phyloP scores from a whole-genome alignment of 225 moss, liverwort and hornwort species.

The Bryum argenteum region DNA sequence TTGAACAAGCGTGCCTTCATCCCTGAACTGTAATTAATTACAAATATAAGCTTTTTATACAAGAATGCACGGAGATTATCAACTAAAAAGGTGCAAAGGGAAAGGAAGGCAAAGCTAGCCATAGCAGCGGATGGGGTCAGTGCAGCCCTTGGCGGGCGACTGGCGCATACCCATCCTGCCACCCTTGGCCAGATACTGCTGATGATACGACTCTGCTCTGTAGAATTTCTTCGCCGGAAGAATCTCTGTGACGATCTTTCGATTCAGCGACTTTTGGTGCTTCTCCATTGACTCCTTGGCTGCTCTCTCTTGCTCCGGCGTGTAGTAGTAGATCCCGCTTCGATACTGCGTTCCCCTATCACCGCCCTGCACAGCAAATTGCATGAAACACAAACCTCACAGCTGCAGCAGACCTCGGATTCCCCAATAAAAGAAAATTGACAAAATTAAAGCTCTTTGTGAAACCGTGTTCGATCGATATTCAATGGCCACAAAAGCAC shows the following conservation, averaged over 20 bases:
- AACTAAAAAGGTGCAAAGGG: background rate
- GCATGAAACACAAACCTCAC: no score
- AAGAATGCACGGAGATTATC: no score
- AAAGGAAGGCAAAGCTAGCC: conserved; percentile 41
- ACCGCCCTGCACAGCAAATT: conserved; percentile 62
- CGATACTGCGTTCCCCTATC: conserved; percentile 83
- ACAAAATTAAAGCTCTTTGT: no score
- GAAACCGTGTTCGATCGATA: no score
- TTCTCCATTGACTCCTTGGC: conserved; percentile 62
- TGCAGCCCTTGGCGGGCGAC: conserved; percentile 72
- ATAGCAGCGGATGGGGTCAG: conserved; percentile 84
- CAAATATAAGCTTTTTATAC: no score
- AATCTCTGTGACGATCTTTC: conserved; percentile 72
- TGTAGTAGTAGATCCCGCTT: conserved; percentile 74
- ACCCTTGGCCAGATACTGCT: conserved; percentile 81
- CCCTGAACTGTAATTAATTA: no score
- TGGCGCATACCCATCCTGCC: conserved; percentile 77
- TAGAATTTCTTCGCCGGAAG: conserved; percentile 78
- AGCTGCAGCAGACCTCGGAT: no score
- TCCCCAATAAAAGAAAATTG: no score
- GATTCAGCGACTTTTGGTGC: conserved; percentile 49
- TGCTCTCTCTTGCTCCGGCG: conserved; percentile 74
- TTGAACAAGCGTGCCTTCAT: no score
- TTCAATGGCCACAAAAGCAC: no score
- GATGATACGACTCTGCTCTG: conserved; percentile 77